Evolutionary conservation across 2,329 filamentous ascomycete species (phyloP).

Genomic region (Fusarium tricinctum): DNA sequence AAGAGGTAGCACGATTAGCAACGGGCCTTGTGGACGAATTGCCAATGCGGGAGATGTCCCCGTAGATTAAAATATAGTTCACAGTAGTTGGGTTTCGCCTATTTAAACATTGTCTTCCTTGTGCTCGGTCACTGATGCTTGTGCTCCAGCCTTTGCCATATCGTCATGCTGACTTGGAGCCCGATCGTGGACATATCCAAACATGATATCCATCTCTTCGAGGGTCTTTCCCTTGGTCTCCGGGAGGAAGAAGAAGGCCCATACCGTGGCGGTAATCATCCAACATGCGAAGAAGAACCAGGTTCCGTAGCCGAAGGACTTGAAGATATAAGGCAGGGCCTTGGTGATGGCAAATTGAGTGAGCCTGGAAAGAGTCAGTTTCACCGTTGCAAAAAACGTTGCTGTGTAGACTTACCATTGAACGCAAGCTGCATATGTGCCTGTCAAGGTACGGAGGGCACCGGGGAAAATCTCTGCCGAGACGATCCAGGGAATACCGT

Average conservation of each 20-base stretch:
- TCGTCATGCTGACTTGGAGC: constrained; percentile 30
- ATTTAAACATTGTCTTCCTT: constrained; percentile 39
- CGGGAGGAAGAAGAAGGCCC: constrained; percentile 66
- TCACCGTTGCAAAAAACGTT: accelerated
- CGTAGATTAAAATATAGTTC: not conserved
- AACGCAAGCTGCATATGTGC: constrained; percentile 57
- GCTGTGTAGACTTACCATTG: constrained; percentile 51
- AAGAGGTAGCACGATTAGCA: not conserved
- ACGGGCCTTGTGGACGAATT: not conserved
- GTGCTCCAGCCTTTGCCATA: constrained; percentile 32
- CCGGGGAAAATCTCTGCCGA: constrained; percentile 62
- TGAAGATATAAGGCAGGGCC: constrained; percentile 61
- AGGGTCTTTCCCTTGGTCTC: constrained; percentile 69
- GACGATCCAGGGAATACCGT: constrained; percentile 62
- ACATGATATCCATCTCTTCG: constrained; percentile 64
- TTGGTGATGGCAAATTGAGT: constrained; percentile 61
- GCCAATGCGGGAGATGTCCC: not conserved
- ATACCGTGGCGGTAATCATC: constrained; percentile 63
- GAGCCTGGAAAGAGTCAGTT: constrained; percentile 37
- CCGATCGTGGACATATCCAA: constrained; percentile 47
- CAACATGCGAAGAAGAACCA: constrained; percentile 70
- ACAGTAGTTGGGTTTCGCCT: not conserved
- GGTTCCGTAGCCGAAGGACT: constrained; percentile 62
- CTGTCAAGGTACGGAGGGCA: constrained; percentile 58
- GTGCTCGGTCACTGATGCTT: constrained; percentile 40